Conservation (phyloP, 257 asterid species). For the Marsdenia floribunda region DNA sequence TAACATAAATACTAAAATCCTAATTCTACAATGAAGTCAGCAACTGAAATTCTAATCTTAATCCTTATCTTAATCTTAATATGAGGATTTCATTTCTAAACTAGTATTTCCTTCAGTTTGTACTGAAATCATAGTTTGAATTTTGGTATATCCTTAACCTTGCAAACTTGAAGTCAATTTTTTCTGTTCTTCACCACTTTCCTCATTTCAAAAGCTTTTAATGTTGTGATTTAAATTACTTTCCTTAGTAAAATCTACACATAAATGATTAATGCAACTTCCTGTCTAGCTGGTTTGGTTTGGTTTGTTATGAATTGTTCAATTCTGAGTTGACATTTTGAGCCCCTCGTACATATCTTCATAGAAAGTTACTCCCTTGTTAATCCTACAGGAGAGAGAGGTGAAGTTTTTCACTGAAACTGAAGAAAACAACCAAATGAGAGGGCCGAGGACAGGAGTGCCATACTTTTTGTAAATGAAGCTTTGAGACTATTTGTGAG, state of each 20-base stretch:
- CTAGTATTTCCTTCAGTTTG: too few relatives aligned
- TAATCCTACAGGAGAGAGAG: slow-evolving; percentile 64
- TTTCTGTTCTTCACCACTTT: too few relatives aligned
- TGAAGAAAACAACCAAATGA: slow-evolving; percentile 97
- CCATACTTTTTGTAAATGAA: slow-evolving; percentile 72
- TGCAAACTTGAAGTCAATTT: too few relatives aligned
- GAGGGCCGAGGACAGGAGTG: slow-evolving; percentile 99
- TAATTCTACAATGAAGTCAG: too few relatives aligned
- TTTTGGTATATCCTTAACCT: too few relatives aligned
- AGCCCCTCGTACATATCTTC: background rate
- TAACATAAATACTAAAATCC: too few relatives aligned
- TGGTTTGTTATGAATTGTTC: background rate
- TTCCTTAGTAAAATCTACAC: background rate
- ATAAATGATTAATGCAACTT: background rate
- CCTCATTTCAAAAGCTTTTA: too few relatives aligned
- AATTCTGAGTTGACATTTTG: background rate
- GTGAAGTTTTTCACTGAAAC: slow-evolving; percentile 98
- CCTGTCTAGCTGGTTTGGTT: background rate
- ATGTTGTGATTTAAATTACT: background rate
- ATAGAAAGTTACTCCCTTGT: background rate
- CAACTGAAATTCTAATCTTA: too few relatives aligned
- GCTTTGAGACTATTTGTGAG: slow-evolving; percentile 12
- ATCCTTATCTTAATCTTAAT: too few relatives aligned
- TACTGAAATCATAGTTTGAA: too few relatives aligned
- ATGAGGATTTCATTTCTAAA: too few relatives aligned